Conservation (phyloP, 2,329 filamentous ascomycete species). For the Diaporthe eres region DNA sequence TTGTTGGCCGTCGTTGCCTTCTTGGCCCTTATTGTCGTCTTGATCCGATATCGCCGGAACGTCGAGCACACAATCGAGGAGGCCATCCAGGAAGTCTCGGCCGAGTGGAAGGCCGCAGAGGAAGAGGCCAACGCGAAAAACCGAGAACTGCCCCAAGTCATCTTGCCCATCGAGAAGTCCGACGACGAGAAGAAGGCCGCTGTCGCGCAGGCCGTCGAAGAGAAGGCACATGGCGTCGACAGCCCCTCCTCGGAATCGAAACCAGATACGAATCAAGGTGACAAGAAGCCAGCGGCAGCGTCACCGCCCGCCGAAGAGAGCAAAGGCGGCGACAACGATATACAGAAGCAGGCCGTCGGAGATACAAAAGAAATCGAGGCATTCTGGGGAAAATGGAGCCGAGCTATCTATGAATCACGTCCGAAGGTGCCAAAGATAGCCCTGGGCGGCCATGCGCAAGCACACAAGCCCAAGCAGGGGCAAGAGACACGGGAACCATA, state of each 20-base stretch:
- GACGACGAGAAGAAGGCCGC: slow-evolving; percentile 25
- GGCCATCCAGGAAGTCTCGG: slow-evolving; percentile 39
- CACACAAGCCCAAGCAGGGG: slow-evolving; percentile 37
- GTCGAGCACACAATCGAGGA: slow-evolving; percentile 41
- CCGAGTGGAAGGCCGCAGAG: slow-evolving; percentile 37
- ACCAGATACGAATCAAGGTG: slow-evolving; percentile 6
- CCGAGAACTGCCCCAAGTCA: slow-evolving; percentile 40
- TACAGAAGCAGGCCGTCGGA: slow-evolving; percentile 2
- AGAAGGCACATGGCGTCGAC: background rate
- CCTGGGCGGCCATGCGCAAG: slow-evolving; percentile 34
- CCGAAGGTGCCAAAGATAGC: slow-evolving; percentile 29
- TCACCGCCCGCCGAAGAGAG: background rate
- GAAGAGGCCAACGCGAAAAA: slow-evolving; percentile 41
- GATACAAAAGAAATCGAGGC: slow-evolving; percentile 38
- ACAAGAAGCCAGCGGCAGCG: slow-evolving; percentile 14
- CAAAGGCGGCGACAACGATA: slow-evolving; percentile 10
- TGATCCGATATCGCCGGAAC: slow-evolving; percentile 40
- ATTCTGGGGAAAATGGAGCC: slow-evolving; percentile 41
- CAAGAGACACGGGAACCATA: slow-evolving; percentile 36
- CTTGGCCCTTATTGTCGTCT: slow-evolving; percentile 36
- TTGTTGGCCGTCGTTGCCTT: slow-evolving; percentile 38
- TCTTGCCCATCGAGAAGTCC: slow-evolving; percentile 36
- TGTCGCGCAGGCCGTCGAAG: slow-evolving; percentile 21
- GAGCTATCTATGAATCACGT: slow-evolving; percentile 37
- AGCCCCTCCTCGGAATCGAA: background rate